Base-by-base conservation (phyloP, 495 filamentous ascomycete genomes). In the Aspergillus mulundensis region DNA sequence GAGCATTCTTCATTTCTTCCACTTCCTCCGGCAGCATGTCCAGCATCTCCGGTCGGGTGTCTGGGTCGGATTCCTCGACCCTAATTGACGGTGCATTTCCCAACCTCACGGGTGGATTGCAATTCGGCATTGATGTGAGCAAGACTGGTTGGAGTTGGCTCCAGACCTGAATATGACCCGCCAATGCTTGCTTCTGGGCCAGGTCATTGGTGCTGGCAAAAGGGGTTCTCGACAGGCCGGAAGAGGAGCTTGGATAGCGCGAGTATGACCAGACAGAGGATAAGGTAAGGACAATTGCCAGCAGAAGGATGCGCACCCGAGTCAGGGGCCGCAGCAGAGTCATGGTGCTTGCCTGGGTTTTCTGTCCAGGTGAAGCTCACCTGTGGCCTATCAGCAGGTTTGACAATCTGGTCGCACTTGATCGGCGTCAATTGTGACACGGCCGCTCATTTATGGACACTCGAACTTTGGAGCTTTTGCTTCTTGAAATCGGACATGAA, bases 11-110 rank as follows among this genome's bases (percentile, higher is more conserved):
- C 68, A 73, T 66, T n/a, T 49, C 46, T 8, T 56, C 54, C 14
- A 71, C 57, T 45, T 73, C 69, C 5, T 63, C 57, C 12, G 58
- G 55, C 0, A 60, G 30, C 66, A 73, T 69, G 50, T 70, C 65
- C 49, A 73, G 49, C 24, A 66, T 34, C 36, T 73, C 62, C 10
- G 69, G 66, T 39, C 62, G 66, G 18, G 55, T 53, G 23, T 64
- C 46, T 6, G 61, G 60, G 21, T 65, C 50, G 1, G 55, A 58
- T 40, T 61, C 51, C 34, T 66, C 62, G 49, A 67, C 64, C 28
- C 65, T 41, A 43, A 66, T 60, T 1, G 67, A 62, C 1, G 60
- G 61, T 1, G 64, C 61, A 25, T 46, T 59, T 2, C 52, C 62
- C 11, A 66, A 28, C 20, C 66, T 54, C 25, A 62, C 12, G 2